Evolutionary conservation across 1,139 yeast genomes (phyloP), one percentile per base, ranked within the genome.

Genomic region (Casaregolazyma suthepensis): DNA sequence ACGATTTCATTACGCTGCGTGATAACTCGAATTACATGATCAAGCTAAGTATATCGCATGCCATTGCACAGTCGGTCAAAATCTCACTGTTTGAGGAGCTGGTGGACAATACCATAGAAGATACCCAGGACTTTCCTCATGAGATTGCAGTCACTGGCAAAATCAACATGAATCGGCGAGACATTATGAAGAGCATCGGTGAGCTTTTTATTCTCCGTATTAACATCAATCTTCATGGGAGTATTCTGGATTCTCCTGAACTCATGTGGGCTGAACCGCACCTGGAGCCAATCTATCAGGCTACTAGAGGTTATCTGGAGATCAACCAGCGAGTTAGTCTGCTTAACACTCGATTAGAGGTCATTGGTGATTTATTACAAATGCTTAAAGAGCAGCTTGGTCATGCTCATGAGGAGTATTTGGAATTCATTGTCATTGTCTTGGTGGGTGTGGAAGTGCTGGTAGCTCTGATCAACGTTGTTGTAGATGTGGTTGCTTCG

Each of bases 261-360:
- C 80, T 93, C 55, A 90, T 93, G 96, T 93, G 99, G 99, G 84
- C 96, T 0, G 98, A 93, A 66, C 99, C 99, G 1, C 96, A 91
- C 64, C 75, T 93, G 56, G 98, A 93, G 67, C 99, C 99, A 1
- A 90, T 91, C 54, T 93, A 93, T 69, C 97, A 90, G 68, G 97
- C 98, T 0, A 88, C 96, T 1, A 80, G 98, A 66, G 96, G 97
- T 0, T 93, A 93, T 67, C 72, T 91, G 60, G 98, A 91, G 65
- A 91, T 93, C 61, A 90, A 90, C 67, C 98, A 91, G 71, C 75
- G 99, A 51, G 98, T 90, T 1, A 86, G 89, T 43, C 73, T 93
- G 53, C 74, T 93, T 55, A 93, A 93, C 66, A 97, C 94, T 66
- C 77, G 99, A 57, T 73, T 93, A 46, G 98, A 93, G 65, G 98